Conservation (phyloP, 2,329 filamentous ascomycete species). For the Penicillium sp. region DNA sequence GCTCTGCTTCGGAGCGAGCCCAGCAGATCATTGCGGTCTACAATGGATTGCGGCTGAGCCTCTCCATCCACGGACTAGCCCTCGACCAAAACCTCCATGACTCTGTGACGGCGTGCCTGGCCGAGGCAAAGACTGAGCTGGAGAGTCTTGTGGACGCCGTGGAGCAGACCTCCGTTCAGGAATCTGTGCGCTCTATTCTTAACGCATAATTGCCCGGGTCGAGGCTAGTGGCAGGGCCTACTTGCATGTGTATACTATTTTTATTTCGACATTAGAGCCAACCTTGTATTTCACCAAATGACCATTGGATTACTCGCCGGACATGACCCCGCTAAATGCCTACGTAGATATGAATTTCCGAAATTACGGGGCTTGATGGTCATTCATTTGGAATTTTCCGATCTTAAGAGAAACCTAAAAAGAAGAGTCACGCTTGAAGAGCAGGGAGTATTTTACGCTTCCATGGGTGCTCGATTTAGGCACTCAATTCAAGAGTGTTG, state of each 20-base stretch:
- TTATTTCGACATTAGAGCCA: slow-evolving; percentile 25
- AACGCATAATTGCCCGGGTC: not conserved
- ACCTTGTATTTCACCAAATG: slow-evolving; percentile 26
- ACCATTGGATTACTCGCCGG: slow-evolving; percentile 2
- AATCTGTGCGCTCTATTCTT: not conserved
- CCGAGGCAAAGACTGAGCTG: slow-evolving; percentile 50
- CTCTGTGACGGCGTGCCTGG: slow-evolving; percentile 30
- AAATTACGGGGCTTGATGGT: not conserved
- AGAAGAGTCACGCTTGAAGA: not conserved
- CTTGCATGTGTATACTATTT: slow-evolving; percentile 29
- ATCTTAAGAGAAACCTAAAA: slow-evolving; percentile 1
- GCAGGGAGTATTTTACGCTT: not conserved
- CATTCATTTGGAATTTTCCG: not conserved
- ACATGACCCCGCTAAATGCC: not conserved
- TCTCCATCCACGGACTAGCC: slow-evolving; percentile 39
- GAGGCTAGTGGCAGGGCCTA: not conserved
- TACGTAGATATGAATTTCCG: not conserved
- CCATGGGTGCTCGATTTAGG: slow-evolving; percentile 7
- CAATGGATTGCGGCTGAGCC: slow-evolving; percentile 47
- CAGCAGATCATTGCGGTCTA: slow-evolving; percentile 42
- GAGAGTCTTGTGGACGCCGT: slow-evolving; percentile 16
- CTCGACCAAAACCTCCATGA: slow-evolving; percentile 30
- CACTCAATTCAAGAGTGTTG: slow-evolving; percentile 66
- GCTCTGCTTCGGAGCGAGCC: slow-evolving; percentile 30
- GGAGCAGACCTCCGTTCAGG: slow-evolving; percentile 5